Evolutionary conservation across 208 protist species (phyloP).

Genomic region (Acanthamoeba royreba): DNA sequence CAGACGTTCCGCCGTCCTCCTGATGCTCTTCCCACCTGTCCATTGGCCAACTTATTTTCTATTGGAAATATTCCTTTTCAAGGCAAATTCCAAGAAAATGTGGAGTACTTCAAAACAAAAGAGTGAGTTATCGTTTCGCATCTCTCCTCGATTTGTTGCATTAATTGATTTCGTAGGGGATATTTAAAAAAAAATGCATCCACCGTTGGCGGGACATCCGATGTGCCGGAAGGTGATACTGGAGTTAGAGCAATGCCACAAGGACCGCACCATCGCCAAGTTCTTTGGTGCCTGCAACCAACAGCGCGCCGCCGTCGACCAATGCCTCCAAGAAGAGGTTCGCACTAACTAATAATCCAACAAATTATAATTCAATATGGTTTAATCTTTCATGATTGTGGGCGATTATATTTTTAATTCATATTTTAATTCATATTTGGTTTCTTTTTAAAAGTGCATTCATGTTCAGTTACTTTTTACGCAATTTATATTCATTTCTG

Average conservation of each 20-base stretch:
- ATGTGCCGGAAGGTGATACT: not conserved
- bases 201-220: not conserved
- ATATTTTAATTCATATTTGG: not conserved
- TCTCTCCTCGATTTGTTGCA: no score
- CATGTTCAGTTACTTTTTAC: not conserved
- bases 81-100: no score
- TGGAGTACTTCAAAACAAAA: no score
- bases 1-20: no score
- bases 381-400: not conserved
- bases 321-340: slow-evolving; percentile 14
- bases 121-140: no score
- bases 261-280: not conserved
- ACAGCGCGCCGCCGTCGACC: not conserved
- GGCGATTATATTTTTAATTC: no score
- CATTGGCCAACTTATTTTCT: no score
- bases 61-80: no score
- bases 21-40: no score
- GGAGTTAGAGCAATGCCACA: not conserved
- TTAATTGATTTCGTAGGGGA: no score
- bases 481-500: no score
- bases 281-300: slow-evolving; percentile 11
- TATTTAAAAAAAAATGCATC: not conserved
- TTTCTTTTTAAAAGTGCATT: no score
- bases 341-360: not conserved
- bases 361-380: not conserved